Conservation (phyloP, 768 basidiomycete species). For the Tricholoma terreum region DNA sequence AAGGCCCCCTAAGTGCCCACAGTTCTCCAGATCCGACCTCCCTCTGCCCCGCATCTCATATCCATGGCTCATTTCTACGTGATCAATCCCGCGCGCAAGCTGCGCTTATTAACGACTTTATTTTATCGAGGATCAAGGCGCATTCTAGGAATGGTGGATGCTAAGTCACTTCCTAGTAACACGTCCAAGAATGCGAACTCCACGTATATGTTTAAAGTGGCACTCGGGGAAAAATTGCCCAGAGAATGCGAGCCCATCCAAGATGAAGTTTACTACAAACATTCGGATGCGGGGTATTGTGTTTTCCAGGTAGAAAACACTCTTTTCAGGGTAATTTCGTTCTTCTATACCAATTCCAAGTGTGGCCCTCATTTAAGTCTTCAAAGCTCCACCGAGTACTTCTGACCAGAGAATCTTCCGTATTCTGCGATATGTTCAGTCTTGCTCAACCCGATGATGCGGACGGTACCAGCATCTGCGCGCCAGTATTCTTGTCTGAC, state of each 20-base stretch:
- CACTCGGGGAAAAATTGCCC: constrained; percentile 2
- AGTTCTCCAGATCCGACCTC: constrained; percentile 11
- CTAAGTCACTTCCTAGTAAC: constrained; percentile 4
- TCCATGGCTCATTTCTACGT: constrained; percentile 38
- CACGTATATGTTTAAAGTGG: constrained; percentile 7
- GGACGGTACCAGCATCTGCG: constrained; percentile 27
- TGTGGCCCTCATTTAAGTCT: not conserved
- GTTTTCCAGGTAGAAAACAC: constrained; percentile 59
- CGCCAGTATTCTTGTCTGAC: constrained; percentile 39
- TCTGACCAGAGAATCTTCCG: constrained; percentile 39
- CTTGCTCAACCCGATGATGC: constrained; percentile 25
- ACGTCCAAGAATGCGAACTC: constrained; percentile 14
- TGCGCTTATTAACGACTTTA: constrained; percentile 30
- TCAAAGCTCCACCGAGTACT: constrained; percentile 43
- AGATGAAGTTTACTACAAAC: constrained; percentile 33
- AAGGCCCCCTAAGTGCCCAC: not conserved
- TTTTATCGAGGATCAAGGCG: constrained; percentile 33
- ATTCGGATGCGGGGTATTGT: constrained; percentile 47
- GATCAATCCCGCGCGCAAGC: constrained; percentile 35
- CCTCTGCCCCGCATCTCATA: constrained; percentile 10
- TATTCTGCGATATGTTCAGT: constrained; percentile 40
- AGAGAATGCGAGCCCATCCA: constrained; percentile 17
- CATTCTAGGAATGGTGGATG: constrained; percentile 16
- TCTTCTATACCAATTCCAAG: not conserved
- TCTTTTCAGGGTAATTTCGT: constrained; percentile 54